These are phyloP conservation scores for Cladosporium phlei DNA, from an alignment of 2,329 filamentous ascomycete species.

Conservation along the genomic window DNA sequence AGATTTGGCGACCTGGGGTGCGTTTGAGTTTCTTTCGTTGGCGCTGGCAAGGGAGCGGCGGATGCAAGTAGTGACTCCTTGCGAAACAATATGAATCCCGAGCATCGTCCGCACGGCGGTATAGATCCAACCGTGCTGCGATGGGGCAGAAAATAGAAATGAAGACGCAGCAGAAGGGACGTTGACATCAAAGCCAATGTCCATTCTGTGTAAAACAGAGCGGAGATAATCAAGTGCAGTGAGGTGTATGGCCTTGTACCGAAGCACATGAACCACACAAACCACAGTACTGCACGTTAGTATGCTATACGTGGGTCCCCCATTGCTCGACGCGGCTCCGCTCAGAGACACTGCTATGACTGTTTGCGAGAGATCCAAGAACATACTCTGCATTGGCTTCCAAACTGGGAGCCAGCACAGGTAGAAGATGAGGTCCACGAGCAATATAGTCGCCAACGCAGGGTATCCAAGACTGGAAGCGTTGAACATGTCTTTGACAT, in stretches of 20 bases:
- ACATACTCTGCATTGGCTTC: slow-evolving; percentile 80
- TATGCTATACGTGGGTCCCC: slow-evolving; percentile 66
- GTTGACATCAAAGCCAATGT: slow-evolving; percentile 29
- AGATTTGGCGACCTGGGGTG: slow-evolving; percentile 27
- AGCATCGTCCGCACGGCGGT: slow-evolving; percentile 30
- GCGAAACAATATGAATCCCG: slow-evolving; percentile 35
- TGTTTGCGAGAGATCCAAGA: slow-evolving; percentile 84
- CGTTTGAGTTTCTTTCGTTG: slow-evolving; percentile 29
- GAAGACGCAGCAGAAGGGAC: slow-evolving; percentile 27
- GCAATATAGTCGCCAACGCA: slow-evolving; percentile 75
- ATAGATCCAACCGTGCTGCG: slow-evolving; percentile 30
- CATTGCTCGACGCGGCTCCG: slow-evolving; percentile 66
- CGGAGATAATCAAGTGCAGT: slow-evolving; percentile 35
- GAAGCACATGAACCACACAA: slow-evolving; percentile 45
- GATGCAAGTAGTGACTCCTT: slow-evolving; percentile 33
- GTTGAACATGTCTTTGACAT: slow-evolving; percentile 87
- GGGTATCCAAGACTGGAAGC: slow-evolving; percentile 73
- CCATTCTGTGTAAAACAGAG: slow-evolving; percentile 33
- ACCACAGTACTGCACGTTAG: slow-evolving; percentile 68
- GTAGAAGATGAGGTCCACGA: slow-evolving; percentile 79
- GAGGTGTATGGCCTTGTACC: slow-evolving; percentile 47
- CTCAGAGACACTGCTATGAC: slow-evolving; percentile 89
- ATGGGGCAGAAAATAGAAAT: slow-evolving; percentile 26
- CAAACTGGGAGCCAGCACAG: slow-evolving; percentile 78
- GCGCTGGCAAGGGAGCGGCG: slow-evolving; percentile 32